These are phyloP conservation scores for Fusarium sp. DNA, from an alignment of 2,329 filamentous ascomycete species.

Conservation along the genomic window DNA sequence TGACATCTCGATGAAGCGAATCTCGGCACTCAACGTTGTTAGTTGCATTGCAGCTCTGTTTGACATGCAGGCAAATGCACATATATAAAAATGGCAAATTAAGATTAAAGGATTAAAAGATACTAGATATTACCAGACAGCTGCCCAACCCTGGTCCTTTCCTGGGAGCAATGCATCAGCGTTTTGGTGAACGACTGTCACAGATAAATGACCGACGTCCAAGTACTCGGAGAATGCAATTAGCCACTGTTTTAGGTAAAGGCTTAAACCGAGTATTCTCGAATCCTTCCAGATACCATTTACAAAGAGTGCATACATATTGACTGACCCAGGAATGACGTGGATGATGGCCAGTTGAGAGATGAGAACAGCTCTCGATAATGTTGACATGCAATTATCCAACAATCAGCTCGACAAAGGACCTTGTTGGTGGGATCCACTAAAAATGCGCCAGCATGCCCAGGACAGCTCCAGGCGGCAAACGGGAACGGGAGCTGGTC, in stretches of 20 bases:
- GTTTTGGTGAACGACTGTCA: neutral
- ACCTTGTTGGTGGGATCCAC: slow-evolving; percentile 21
- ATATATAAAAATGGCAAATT: neutral
- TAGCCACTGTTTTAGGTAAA: neutral
- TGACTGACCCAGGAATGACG: slow-evolving; percentile 20
- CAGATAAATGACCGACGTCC: neutral
- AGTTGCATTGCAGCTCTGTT: neutral
- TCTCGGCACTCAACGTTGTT: neutral
- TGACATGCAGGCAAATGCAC: neutral
- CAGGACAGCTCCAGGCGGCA: neutral
- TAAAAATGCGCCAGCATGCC: neutral
- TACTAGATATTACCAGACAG: neutral
- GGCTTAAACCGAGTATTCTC: neutral
- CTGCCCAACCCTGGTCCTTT: neutral
- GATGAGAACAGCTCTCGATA: neutral
- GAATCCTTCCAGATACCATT: neutral
- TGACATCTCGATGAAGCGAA: neutral
- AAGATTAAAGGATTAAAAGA: neutral
- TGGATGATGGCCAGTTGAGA: slow-evolving; percentile 2
- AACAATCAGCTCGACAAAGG: too few species aligned
- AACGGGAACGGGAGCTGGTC: slow-evolving; percentile 14
- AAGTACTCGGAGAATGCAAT: neutral
- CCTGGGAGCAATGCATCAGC: neutral
- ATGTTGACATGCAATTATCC: too few species aligned
- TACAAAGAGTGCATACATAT: neutral